Evolutionary conservation across 2,329 filamentous ascomycete species (phyloP).

Genomic region (Aspergillus sp.): DNA sequence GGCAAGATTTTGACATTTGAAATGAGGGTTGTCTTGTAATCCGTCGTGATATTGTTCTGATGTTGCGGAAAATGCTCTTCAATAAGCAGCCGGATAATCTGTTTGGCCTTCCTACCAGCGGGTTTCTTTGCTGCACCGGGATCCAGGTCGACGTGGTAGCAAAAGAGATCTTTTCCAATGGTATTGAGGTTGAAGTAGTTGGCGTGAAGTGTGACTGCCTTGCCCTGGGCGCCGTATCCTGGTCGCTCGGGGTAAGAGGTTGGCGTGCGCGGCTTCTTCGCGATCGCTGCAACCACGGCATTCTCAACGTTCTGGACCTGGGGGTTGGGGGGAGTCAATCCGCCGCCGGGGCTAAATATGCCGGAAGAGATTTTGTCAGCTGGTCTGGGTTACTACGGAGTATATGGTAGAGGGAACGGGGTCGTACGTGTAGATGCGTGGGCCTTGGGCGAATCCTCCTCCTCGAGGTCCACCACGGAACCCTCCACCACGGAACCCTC

Average conservation of each 20-base stretch:
- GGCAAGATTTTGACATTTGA: slow-evolving; percentile 26
- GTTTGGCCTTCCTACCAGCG: slow-evolving; percentile 44
- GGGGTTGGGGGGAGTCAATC: slow-evolving; percentile 18
- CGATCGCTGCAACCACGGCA: slow-evolving; percentile 22
- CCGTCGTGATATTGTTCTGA: slow-evolving; percentile 34
- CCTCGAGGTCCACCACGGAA: slow-evolving; percentile 8
- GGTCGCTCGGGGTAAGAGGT: slow-evolving; percentile 33
- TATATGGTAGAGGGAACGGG: neutral
- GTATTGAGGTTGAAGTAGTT: slow-evolving; percentile 40
- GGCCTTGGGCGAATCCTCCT: slow-evolving; percentile 15
- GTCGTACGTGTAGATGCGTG: slow-evolving; percentile 30
- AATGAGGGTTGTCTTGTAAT: slow-evolving; percentile 40
- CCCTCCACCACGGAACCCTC: slow-evolving; percentile 1
- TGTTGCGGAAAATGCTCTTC: slow-evolving; percentile 33
- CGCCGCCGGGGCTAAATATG: slow-evolving; percentile 19
- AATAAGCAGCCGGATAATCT: slow-evolving; percentile 48
- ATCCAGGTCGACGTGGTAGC: slow-evolving; percentile 40
- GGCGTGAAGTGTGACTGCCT: slow-evolving; percentile 31
- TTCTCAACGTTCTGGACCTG: slow-evolving; percentile 28
- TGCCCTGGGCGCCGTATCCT: slow-evolving; percentile 36
- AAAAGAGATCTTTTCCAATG: slow-evolving; percentile 36
- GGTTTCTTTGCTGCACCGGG: slow-evolving; percentile 25
- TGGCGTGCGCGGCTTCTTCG: slow-evolving; percentile 14
- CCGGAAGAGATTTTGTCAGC: neutral
- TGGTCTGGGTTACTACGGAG: neutral